Evolutionary conservation across 441 rosid genomes (phyloP).

Genomic region (Pelargonium australe): DNA sequence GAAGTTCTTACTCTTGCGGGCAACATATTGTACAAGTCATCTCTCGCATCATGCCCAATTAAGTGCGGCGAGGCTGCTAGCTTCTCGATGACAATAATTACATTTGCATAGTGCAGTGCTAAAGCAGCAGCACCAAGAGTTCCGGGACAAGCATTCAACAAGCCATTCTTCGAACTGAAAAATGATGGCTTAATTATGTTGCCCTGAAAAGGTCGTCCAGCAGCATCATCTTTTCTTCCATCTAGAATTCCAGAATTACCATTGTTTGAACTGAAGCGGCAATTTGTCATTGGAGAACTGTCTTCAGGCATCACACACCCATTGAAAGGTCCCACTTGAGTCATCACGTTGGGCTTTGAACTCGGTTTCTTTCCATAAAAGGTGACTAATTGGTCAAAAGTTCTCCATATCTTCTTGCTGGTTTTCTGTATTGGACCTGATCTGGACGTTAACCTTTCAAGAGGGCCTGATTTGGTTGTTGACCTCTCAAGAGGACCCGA

Average conservation of each 20-base stretch:
- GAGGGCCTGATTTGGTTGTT: neutral
- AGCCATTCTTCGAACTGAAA: conserved; percentile 36
- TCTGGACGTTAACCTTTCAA: conserved; percentile 18
- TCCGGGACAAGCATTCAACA: conserved; percentile 61
- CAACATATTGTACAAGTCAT: conserved; percentile 86
- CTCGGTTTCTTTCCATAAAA: conserved; percentile 42
- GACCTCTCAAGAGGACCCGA: conserved; percentile 1
- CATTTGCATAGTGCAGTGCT: conserved; percentile 90
- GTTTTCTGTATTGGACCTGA: conserved; percentile 53
- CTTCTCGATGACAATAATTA: conserved; percentile 79
- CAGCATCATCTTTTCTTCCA: conserved; percentile 35
- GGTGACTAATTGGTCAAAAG: conserved; percentile 31
- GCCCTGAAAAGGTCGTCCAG: conserved; percentile 26
- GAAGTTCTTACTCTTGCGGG: conserved; percentile 69
- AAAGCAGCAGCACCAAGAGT: conserved; percentile 86
- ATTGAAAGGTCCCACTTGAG: conserved; percentile 83
- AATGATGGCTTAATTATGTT: conserved; percentile 23
- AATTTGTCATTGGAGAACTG: conserved; percentile 36
- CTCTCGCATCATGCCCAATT: conserved; percentile 90
- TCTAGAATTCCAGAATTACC: conserved; percentile 26
- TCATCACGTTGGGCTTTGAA: conserved; percentile 41
- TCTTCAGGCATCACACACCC: conserved; percentile 54
- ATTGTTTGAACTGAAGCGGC: conserved; percentile 24
- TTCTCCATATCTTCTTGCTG: conserved; percentile 52
- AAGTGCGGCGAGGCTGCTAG: conserved; percentile 84